Percentiles rank a stretch among this genome's conserved stretches.
Evolutionary conservation across 805 yeast genomes (phyloP).

Genomic region (Spathaspora arborariae): DNA sequence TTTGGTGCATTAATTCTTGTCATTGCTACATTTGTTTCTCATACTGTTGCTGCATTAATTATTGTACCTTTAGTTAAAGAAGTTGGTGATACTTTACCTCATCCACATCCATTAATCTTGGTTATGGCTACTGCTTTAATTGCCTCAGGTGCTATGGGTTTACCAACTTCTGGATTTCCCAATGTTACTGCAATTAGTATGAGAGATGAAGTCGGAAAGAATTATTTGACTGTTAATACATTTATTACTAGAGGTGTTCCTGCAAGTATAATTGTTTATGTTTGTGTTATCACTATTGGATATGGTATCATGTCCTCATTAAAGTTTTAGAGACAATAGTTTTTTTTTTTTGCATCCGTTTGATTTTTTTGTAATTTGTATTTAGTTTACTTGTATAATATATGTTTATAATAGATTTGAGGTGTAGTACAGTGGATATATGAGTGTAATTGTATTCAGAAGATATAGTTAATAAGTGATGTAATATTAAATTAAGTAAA

Average conservation of each 20-base stretch:
- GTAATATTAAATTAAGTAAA: neutral
- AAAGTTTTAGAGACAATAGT: constrained; percentile 13
- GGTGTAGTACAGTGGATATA: too few species aligned
- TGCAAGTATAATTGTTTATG: constrained; percentile 34
- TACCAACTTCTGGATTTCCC: constrained; percentile 44
- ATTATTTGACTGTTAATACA: constrained; percentile 37
- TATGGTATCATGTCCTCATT: constrained; percentile 37
- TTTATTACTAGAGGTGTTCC: constrained; percentile 43
- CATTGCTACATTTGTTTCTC: constrained; percentile 42
- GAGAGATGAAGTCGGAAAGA: constrained; percentile 40
- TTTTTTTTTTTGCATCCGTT: neutral
- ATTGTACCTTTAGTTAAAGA: constrained; percentile 40
- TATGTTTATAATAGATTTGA: too few species aligned
- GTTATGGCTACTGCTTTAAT: constrained; percentile 40
- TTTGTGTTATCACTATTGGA: constrained; percentile 33
- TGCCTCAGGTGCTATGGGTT: constrained; percentile 44
- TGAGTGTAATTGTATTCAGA: too few species aligned
- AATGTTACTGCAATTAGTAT: constrained; percentile 42
- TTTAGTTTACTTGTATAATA: neutral
- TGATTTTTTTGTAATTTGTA: neutral
- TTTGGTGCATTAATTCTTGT: constrained; percentile 40
- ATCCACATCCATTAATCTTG: constrained; percentile 36
- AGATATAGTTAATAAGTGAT: too few species aligned
- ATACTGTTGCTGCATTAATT: constrained; percentile 42
- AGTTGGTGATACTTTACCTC: constrained; percentile 34